Evolutionary conservation across 192 early-diverging fungal species (phyloP).

Genomic region (Entomortierella chlamydospora): DNA sequence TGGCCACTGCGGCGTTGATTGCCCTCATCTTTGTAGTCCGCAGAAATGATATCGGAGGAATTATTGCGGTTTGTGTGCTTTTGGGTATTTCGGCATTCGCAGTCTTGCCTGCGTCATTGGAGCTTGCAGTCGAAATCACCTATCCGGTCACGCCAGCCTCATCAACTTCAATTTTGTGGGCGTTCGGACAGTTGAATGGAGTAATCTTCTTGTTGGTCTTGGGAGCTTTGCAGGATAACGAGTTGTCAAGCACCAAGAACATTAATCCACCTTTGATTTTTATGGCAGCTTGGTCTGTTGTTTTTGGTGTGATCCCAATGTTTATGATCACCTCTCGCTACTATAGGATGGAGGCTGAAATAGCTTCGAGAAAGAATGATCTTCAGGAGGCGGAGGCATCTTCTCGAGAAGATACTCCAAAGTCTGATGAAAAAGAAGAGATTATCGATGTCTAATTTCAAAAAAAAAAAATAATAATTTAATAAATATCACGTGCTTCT

Average conservation of each 20-base stretch:
- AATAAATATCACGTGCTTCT: not conserved
- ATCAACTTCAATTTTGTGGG: constrained; percentile 29
- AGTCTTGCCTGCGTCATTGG: constrained; percentile 21
- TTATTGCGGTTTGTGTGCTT: constrained; percentile 11
- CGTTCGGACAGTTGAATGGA: constrained; percentile 13
- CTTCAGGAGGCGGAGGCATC: not conserved
- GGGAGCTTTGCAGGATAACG: constrained; percentile 5
- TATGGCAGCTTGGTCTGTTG: constrained; percentile 14
- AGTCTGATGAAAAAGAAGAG: not conserved
- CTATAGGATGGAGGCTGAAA: constrained; percentile 27
- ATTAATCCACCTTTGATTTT: constrained; percentile 35
- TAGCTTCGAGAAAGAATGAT: constrained; percentile 1
- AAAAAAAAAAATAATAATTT: not conserved
- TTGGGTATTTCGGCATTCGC: constrained; percentile 23
- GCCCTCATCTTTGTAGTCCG: constrained; percentile 50
- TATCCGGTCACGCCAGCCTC: constrained; percentile 35
- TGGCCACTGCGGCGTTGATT: constrained; percentile 42
- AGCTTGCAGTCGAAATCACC: constrained; percentile 35
- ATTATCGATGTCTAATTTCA: too few relatives aligned
- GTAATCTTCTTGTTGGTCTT: constrained; percentile 24
- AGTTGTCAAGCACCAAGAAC: constrained; percentile 8
- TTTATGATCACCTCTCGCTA: constrained; percentile 20
- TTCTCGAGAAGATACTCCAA: not conserved
- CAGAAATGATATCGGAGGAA: constrained; percentile 2
- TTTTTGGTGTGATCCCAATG: constrained; percentile 17